Conservation (phyloP, 139 green algal genomes). For the Zygnema cylindricum region DNA sequence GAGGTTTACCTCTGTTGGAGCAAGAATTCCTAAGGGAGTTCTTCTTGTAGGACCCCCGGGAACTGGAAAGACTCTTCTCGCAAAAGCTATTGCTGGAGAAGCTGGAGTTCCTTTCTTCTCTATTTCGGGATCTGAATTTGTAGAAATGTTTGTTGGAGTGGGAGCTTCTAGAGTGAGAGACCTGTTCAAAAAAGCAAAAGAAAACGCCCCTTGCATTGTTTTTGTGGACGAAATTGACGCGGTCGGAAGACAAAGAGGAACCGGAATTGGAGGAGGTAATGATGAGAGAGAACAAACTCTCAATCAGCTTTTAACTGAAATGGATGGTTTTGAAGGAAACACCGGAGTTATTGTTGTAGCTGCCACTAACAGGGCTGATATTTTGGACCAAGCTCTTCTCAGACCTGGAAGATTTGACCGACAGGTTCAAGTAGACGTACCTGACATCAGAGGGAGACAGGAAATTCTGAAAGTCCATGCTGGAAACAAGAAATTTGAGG, state of each 20-base stretch:
- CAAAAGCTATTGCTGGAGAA: constrained; percentile 98
- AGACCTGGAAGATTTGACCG: constrained; percentile 95
- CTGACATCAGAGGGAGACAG: constrained; percentile 92
- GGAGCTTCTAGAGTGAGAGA: constrained; percentile 93
- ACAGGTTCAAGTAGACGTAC: constrained; percentile 93
- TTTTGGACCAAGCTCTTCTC: constrained; percentile 96
- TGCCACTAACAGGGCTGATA: constrained; percentile 97
- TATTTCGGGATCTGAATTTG: constrained; percentile 98
- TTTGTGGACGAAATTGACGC: constrained; percentile 99
- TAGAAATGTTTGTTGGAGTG: constrained; percentile 99
- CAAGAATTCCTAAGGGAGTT: constrained; percentile 97
- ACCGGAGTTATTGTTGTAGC: constrained; percentile 96
- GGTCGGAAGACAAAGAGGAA: constrained; percentile 91
- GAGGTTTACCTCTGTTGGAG: constrained; percentile 97
- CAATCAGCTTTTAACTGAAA: constrained; percentile 87
- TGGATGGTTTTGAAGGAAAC: constrained; percentile 99
- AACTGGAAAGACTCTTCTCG: constrained; percentile 97
- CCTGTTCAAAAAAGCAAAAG: constrained; percentile 99
- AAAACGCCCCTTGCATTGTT: constrained; percentile 98
- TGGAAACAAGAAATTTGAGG: constrained; percentile 92
- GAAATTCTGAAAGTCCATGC: constrained; percentile 95
- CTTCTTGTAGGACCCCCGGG: constrained; percentile 94
- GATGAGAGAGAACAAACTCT: constrained; percentile 93
- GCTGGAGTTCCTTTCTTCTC: constrained; percentile 97
- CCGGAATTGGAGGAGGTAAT: constrained; percentile 94